Percentiles rank a stretch among this genome's conserved stretches.
phyloP scores from a whole-genome alignment of 1,284 basidiomycete species.

The Tylopilus sp. region DNA sequence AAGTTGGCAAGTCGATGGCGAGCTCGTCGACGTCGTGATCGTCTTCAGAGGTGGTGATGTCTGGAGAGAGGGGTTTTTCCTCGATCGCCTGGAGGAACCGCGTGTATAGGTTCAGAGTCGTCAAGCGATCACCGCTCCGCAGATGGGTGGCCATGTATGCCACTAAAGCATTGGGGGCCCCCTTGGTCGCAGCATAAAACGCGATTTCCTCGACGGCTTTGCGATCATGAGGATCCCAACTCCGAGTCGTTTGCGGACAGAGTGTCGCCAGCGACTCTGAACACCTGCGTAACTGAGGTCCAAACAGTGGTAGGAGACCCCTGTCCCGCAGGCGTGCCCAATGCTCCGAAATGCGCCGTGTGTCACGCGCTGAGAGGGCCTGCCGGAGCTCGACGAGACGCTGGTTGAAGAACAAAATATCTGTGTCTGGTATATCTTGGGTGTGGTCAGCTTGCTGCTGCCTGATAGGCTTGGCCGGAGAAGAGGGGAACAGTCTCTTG shows the following conservation, averaged over 20 bases:
- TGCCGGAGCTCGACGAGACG: constrained; percentile 36
- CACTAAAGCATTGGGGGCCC: constrained; percentile 44
- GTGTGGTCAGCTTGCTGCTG: constrained; percentile 6
- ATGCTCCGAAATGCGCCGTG: constrained; percentile 31
- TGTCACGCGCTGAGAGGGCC: constrained; percentile 36
- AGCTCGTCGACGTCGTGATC: constrained; percentile 19
- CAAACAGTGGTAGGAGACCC: constrained; percentile 42
- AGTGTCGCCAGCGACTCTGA: constrained; percentile 36
- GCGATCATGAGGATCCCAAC: constrained; percentile 31
- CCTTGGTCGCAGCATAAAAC: constrained; percentile 42
- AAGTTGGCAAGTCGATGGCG: constrained; percentile 19
- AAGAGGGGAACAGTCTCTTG: neutral
- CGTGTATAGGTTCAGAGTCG: constrained; percentile 46
- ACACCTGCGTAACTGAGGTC: constrained; percentile 39
- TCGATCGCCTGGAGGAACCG: constrained; percentile 35
- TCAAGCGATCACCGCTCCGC: constrained; percentile 37
- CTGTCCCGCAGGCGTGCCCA: constrained; percentile 47
- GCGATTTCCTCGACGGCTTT: constrained; percentile 45
- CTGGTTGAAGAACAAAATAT: constrained; percentile 35
- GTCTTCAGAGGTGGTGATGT: constrained; percentile 18
- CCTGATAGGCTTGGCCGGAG: constrained; percentile 1
- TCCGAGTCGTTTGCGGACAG: constrained; percentile 23
- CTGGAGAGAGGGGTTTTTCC: constrained; percentile 20
- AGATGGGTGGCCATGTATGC: constrained; percentile 49
- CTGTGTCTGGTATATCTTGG: constrained; percentile 31